Evolutionary conservation across 768 basidiomycete species (phyloP).

Genomic region (Trametes cinnabarina): DNA sequence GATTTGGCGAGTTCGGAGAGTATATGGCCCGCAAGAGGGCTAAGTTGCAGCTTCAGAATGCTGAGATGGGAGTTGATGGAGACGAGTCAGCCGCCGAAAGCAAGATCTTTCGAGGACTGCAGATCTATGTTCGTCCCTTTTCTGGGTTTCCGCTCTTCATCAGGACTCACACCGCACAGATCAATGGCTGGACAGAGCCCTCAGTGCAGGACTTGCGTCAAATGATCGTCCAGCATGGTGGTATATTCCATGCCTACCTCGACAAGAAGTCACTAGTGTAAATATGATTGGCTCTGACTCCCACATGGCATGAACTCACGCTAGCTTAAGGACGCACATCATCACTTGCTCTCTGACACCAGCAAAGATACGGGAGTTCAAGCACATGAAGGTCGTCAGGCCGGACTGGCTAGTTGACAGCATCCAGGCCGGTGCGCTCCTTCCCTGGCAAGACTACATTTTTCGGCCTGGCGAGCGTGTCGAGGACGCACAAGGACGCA

Average conservation of each 20-base stretch:
- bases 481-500: slow-evolving; percentile 50
- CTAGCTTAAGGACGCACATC: slow-evolving; percentile 61
- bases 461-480: slow-evolving; percentile 49
- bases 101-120: slow-evolving; percentile 67
- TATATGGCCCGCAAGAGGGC: slow-evolving; percentile 91
- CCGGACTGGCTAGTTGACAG: slow-evolving; percentile 90
- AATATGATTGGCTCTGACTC: slow-evolving; percentile 27
- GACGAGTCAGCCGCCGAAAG: slow-evolving; percentile 31
- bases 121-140: slow-evolving; percentile 71
- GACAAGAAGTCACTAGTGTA: slow-evolving; percentile 75
- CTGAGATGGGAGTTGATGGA: slow-evolving; percentile 32
- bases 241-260: slow-evolving; percentile 79
- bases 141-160: slow-evolving; percentile 31
- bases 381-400: slow-evolving; percentile 83
- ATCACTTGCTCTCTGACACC: slow-evolving; percentile 89
- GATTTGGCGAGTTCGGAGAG: slow-evolving; percentile 81
- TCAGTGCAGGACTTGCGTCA: slow-evolving; percentile 82
- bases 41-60: slow-evolving; percentile 84
- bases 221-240: slow-evolving; percentile 81
- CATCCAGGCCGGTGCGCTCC: slow-evolving; percentile 57
- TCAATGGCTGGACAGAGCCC: slow-evolving; percentile 87
- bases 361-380: slow-evolving; percentile 85
- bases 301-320: too few species aligned
- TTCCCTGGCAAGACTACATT: slow-evolving; percentile 79
- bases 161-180: slow-evolving; percentile 58